Evolutionary conservation across 1,139 yeast species (phyloP).

Genomic region (Scheffersomyces quercinus): DNA sequence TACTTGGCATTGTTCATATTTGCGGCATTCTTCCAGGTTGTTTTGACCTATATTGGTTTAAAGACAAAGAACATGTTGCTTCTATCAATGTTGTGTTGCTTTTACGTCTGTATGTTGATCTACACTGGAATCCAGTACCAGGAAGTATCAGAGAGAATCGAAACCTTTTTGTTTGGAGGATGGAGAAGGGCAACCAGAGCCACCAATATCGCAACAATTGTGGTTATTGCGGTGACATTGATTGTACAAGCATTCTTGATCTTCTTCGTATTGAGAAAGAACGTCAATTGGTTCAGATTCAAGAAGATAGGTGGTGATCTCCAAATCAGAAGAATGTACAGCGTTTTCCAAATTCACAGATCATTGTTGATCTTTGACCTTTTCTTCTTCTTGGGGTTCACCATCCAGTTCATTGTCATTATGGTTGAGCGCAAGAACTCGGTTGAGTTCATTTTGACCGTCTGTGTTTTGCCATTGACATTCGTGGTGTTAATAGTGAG

Average conservation of each 20-base stretch:
- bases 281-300: slow-evolving; percentile 52
- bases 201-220: slow-evolving; percentile 48
- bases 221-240: slow-evolving; percentile 42
- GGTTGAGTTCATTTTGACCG: slow-evolving; percentile 50
- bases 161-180: slow-evolving; percentile 15
- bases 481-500: slow-evolving; percentile 38
- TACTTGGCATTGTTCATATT: slow-evolving; percentile 30
- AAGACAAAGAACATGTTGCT: slow-evolving; percentile 42
- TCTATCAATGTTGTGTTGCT: slow-evolving; percentile 43
- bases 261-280: slow-evolving; percentile 35
- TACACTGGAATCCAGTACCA: slow-evolving; percentile 53
- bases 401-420: slow-evolving; percentile 53
- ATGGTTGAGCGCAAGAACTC: slow-evolving; percentile 42
- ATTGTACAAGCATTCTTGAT: slow-evolving; percentile 34
- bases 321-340: slow-evolving; percentile 39
- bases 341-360: slow-evolving; percentile 44
- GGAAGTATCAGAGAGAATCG: slow-evolving; percentile 36
- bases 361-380: slow-evolving; percentile 47
- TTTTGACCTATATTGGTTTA: slow-evolving; percentile 45
- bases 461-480: slow-evolving; percentile 51
- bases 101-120: slow-evolving; percentile 49
- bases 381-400: slow-evolving; percentile 54
- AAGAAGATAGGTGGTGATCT: slow-evolving; percentile 54
- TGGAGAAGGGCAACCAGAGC: slow-evolving; percentile 34
- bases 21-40: slow-evolving; percentile 27